Percentiles rank a stretch among this genome's conserved stretches.
phyloP scores from a whole-genome alignment of 2,329 filamentous ascomycete genomes.

The Aureobasidium sp. region DNA sequence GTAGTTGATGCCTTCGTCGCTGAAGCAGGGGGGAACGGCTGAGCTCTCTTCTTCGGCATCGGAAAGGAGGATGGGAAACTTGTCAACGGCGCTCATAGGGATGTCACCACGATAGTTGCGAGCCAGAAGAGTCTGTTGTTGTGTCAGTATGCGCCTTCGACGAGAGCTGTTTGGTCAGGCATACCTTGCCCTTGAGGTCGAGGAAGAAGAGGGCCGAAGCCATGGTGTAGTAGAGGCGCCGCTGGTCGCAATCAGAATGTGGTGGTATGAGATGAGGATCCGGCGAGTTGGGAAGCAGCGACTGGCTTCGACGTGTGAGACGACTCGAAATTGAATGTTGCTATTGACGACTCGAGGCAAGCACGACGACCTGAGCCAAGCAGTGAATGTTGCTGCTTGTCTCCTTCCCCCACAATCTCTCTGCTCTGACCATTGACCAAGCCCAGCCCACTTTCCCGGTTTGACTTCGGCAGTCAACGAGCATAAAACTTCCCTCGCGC shows the following conservation, averaged over 20 bases:
- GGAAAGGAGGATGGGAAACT: constrained; percentile 94
- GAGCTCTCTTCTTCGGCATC: constrained; percentile 99
- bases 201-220: constrained; percentile 99
- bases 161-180: constrained; percentile 26
- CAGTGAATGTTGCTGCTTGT: not conserved
- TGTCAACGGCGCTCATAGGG: constrained; percentile 99
- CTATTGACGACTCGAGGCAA: not conserved
- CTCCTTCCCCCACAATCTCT: constrained; percentile 8
- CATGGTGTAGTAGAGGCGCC: constrained; percentile 62
- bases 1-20: constrained; percentile 99
- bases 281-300: not conserved
- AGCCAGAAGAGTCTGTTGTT: constrained; percentile 87
- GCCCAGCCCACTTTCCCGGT: not conserved
- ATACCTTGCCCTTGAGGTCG: constrained; percentile 99
- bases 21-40: constrained; percentile 97
- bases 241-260: not conserved
- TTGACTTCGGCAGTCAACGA: not conserved
- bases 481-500: constrained; percentile 9
- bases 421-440: not conserved
- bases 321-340: not conserved
- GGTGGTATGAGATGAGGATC: not conserved
- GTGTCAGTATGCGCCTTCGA: not conserved
- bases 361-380: not conserved
- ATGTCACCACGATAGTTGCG: constrained; percentile 99
- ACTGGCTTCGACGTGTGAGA: not conserved